Percentiles rank a stretch among this genome's conserved stretches.
These are phyloP conservation scores for Fusarium incarnatum DNA, from an alignment of 2,329 filamentous ascomycete genomes.

Conservation along the genomic window DNA sequence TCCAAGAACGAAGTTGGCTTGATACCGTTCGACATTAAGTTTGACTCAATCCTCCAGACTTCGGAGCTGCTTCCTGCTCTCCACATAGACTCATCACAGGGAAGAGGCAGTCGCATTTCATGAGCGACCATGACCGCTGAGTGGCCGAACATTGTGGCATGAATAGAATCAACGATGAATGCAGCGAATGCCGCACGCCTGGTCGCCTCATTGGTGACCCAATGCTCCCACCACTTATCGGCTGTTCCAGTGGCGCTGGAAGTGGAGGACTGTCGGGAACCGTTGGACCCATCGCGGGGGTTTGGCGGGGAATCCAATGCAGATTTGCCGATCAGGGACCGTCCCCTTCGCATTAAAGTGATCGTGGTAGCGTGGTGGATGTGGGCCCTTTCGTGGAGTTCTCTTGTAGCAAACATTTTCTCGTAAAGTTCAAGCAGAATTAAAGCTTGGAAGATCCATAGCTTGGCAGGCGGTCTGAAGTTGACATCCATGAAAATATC, in stretches of 20 bases:
- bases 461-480: slow-evolving; percentile 89
- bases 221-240: slow-evolving; percentile 94
- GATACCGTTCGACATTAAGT: slow-evolving; percentile 81
- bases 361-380: slow-evolving; percentile 97
- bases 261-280: slow-evolving; percentile 70
- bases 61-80: slow-evolving; percentile 88
- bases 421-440: slow-evolving; percentile 93
- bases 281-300: slow-evolving; percentile 68
- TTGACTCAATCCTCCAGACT: slow-evolving; percentile 84
- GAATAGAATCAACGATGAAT: slow-evolving; percentile 94
- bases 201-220: slow-evolving; percentile 95
- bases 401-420: slow-evolving; percentile 96
- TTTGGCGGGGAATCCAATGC: slow-evolving; percentile 86
- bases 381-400: slow-evolving; percentile 92
- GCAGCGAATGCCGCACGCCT: slow-evolving; percentile 91
- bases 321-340: slow-evolving; percentile 88
- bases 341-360: slow-evolving; percentile 92
- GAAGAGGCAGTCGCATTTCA: slow-evolving; percentile 89
- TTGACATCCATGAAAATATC: slow-evolving; percentile 93
- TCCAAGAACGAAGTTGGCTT: slow-evolving; percentile 91
- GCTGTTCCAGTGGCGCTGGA: slow-evolving; percentile 74
- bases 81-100: slow-evolving; percentile 94
- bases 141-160: slow-evolving; percentile 98
- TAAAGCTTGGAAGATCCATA: slow-evolving; percentile 95
- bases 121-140: slow-evolving; percentile 97